These are phyloP conservation scores for Euphorbia schlechtendalii DNA, from an alignment of 441 rosid genomes.

Conservation along the genomic window DNA sequence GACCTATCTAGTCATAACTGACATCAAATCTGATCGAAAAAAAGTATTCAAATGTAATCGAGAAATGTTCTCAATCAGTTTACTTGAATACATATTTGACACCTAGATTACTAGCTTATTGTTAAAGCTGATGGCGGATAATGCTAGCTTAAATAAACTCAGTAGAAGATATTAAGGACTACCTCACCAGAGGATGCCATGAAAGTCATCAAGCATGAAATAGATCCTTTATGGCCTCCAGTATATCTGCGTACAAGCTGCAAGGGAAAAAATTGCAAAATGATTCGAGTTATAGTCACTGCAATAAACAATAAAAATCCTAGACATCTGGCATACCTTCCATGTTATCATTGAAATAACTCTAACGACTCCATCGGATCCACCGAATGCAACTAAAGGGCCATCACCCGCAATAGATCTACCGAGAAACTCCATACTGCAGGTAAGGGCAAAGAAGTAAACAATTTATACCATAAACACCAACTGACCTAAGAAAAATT, in stretches of 20 bases:
- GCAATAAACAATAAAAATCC: slow-evolving; percentile 14
- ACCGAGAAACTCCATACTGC: slow-evolving; percentile 92
- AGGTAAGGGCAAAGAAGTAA: slow-evolving; percentile 11
- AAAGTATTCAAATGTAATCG: neutral
- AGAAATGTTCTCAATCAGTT: neutral
- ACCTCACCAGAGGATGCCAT: slow-evolving; percentile 98
- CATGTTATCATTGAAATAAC: slow-evolving; percentile 98
- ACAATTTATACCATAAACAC: neutral
- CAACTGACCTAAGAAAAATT: neutral
- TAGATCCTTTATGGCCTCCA: slow-evolving; percentile 96
- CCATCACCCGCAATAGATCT: slow-evolving; percentile 81
- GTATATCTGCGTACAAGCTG: slow-evolving; percentile 96
- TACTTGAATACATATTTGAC: neutral
- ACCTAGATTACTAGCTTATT: neutral
- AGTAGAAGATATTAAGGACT: slow-evolving; percentile 21
- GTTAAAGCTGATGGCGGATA: neutral
- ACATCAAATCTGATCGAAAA: neutral
- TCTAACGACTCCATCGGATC: slow-evolving; percentile 96
- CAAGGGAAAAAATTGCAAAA: slow-evolving; percentile 22
- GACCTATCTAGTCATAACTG: neutral
- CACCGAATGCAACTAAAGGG: slow-evolving; percentile 96
- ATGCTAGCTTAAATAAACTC: neutral
- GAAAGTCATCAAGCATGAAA: slow-evolving; percentile 93
- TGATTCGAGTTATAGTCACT: slow-evolving; percentile 13
- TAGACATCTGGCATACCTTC: slow-evolving; percentile 55